Base-by-base conservation (phyloP, 2,329 filamentous ascomycete species). In the Sporothrix humicola region DNA sequence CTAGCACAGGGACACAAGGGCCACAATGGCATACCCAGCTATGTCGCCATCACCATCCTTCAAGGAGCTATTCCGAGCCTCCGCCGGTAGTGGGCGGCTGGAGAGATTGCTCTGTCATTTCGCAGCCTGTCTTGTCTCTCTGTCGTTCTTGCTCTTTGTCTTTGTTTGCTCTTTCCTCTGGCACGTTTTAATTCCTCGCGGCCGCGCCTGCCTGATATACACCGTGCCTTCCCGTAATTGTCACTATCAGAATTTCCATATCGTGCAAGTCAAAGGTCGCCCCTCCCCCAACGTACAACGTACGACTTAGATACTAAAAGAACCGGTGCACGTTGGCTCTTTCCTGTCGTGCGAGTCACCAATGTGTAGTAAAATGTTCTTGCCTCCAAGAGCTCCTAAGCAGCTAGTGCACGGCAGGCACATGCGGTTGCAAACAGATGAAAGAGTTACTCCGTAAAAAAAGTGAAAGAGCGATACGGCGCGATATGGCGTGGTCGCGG, bases 51-150 rank as follows among this genome's bases (percentile, higher is more conserved):
- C n/a, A 46, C 59, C 37, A 46, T 37, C 59, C 59, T 46, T 37
- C 10, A 7, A 23, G 59, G 59, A 58, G n/a, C 59, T n/a, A 23
- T 31, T 68, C 63, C 44, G 63, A 68, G n/a, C 46, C 44, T 50
- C 44, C 44, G 23, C 46, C 65, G 46, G 65, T 52, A 68, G 65
- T 68, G 46, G 65, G 65, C 65, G 65, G 46, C 23, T 31, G 65
- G 46, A 17, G n/a, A 63, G 17, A 44, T 63, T 42, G 31, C 10
- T 17, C 58, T 61, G 26, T 61, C 50, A 15, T 54, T 17, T 54
- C 31, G 4, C 2, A 6, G 31, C 31, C 31, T 23, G 12, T 56
- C 20, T 8, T 26, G 6, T 23, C 6, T 20, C 46, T 20, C n/a
- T 54, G 12, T 20, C n/a, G n/a, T 54, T 15, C 9, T 54, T 20